Evolutionary conservation across 345 rosid genomes (phyloP).

Genomic region (Gossypium stocksii): DNA sequence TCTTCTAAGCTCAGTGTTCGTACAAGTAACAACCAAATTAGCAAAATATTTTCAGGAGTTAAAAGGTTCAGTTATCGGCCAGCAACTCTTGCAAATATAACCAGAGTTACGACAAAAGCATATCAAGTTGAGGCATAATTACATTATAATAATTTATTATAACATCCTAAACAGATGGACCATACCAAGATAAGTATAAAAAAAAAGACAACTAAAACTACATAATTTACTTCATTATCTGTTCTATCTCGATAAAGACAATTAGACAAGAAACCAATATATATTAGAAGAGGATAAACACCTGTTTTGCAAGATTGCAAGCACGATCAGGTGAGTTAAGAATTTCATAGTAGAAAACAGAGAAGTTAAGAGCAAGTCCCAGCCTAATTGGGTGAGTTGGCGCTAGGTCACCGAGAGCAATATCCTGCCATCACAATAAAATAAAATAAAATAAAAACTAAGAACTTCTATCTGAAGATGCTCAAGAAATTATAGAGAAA

Average conservation of each 20-base stretch:
- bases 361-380: conserved; percentile 97
- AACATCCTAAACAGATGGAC: background rate
- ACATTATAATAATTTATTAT: background rate
- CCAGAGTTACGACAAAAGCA: background rate
- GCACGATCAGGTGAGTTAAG: conserved; percentile 98
- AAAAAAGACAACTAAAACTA: background rate
- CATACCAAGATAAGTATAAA: background rate
- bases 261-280: background rate
- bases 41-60: background rate
- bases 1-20: background rate
- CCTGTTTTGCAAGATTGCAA: conserved; percentile 92
- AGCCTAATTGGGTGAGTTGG: conserved; percentile 95
- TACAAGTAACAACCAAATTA: background rate
- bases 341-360: conserved; percentile 99
- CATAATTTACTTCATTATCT: background rate
- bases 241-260: background rate
- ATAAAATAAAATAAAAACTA: background rate
- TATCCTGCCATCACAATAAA: conserved; percentile 51
- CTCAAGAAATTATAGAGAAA: background rate
- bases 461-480: conserved; percentile 4
- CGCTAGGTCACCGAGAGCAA: conserved; percentile 79
- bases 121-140: background rate
- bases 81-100: background rate
- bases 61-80: background rate
- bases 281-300: conserved; percentile 19